Conservation (phyloP, 2,329 filamentous ascomycete genomes). For the Geoglossum cookeanum region DNA sequence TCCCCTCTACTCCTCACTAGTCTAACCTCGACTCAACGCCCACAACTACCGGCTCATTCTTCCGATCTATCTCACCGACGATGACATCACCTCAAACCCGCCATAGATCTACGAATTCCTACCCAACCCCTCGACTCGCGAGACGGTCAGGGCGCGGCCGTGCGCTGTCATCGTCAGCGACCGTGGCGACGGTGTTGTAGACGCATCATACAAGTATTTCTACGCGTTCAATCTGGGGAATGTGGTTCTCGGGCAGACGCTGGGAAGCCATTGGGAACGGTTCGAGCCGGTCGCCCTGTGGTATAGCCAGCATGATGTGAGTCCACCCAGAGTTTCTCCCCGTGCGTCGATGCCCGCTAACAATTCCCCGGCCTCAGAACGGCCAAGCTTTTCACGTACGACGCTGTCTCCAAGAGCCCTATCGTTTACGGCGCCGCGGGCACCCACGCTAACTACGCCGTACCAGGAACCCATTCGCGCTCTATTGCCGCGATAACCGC, state of each 20-base stretch:
- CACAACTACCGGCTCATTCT: conserved; percentile 21
- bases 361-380: conserved; percentile 13
- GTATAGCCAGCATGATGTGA: conserved; percentile 60
- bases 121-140: conserved; percentile 28
- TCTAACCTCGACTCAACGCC: conserved; percentile 40
- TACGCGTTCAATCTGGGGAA: conserved; percentile 97
- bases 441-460: conserved; percentile 84
- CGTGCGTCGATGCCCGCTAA: background rate
- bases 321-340: conserved; percentile 13
- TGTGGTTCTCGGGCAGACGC: conserved; percentile 70
- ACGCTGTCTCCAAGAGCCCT: conserved; percentile 40
- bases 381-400: conserved; percentile 43
- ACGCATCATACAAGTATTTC: conserved; percentile 99
- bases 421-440: conserved; percentile 77
- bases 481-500: conserved; percentile 72
- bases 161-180: conserved; percentile 46
- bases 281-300: conserved; percentile 78
- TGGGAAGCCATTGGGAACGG: conserved; percentile 96
- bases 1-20: conserved; percentile 32
- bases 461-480: conserved; percentile 63
- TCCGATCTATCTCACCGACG: conserved; percentile 57
- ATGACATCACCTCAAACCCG: conserved; percentile 70
- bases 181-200: conserved; percentile 70
- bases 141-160: conserved; percentile 30
- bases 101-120: conserved; percentile 45